Evolutionary conservation across 2,329 filamentous ascomycete species (phyloP), one percentile per base, ranked within the genome.

Genomic region (Exserohilum turcica): DNA sequence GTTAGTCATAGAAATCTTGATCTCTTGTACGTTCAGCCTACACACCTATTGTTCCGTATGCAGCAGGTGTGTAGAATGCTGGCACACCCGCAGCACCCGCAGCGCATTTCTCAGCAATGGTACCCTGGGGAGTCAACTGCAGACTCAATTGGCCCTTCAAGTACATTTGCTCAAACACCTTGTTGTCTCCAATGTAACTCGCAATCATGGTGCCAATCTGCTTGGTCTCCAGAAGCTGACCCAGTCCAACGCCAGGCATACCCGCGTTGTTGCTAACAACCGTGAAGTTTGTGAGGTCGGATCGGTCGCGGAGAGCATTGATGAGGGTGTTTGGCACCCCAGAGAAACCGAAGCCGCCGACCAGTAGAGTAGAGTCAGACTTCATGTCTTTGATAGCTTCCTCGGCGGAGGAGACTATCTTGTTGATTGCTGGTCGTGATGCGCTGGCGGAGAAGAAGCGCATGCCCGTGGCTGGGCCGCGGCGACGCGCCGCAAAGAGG

Each of bases 251-350:
- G 24, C 86, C 84, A 33, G 88, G 85, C 27, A 86, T 80, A 21
- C 90, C 90, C 6, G 89, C 89, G 69, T 93, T 93, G 70, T 93
- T 93, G 44, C 89, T 92, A 2, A 92, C 87, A 16, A 88, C 89
- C 0, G 88, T 91, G 27, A 93, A 79, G 47, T 73, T 71, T 13
- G 52, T 66, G 44, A 73, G 62, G 39, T 74, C 71, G 21, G 61
- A 56, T 16, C 72, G 69, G 32, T 74, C 70, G 51, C 72, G 71
- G 4, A 76, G 60, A 21, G 72, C 70, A 42, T 75, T 74, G 60
- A 76, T 76, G 27, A 76, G 67, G 8, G 73, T 74, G 46, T 74
- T 74, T 3, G 73, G 72, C 6, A 76, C 73, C 18, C 73, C 73
- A 2, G 67, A 73, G 54, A 76, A 74, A 6, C 73, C 73, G 43